Evolutionary conservation across 257 asterid genomes (phyloP).

Genomic region (Rubia yunnanensis): DNA sequence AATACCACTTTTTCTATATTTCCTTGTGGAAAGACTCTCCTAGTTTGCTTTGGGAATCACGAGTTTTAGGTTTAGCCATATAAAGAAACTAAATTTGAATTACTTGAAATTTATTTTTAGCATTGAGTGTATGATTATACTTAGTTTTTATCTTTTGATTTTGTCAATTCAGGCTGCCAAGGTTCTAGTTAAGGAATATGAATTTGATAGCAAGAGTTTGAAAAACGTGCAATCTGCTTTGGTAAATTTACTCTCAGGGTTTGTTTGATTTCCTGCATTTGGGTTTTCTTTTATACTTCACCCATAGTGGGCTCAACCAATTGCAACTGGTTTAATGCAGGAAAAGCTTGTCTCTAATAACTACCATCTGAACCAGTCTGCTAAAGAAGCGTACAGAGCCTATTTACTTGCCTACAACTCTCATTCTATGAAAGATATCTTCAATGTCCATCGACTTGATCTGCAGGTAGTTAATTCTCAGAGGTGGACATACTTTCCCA

Average conservation of each 20-base stretch:
- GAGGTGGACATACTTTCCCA: too few species aligned
- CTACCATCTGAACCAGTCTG: conserved; percentile 69
- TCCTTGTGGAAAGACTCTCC: not conserved
- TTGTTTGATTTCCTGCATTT: not conserved
- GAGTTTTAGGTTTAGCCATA: not conserved
- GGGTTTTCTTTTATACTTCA: not conserved
- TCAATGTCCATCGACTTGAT: conserved; percentile 79
- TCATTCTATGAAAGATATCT: conserved; percentile 90
- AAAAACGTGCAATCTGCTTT: conserved; percentile 73
- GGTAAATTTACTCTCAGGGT: conserved; percentile 39
- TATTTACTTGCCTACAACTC: conserved; percentile 83
- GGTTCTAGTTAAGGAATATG: conserved; percentile 85
- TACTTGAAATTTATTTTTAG: not conserved
- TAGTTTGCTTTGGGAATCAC: not conserved
- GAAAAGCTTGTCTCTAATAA: conserved; percentile 61
- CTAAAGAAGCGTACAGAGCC: conserved; percentile 90
- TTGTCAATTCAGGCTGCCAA: conserved; percentile 62
- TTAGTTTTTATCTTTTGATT: not conserved
- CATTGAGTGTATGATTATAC: not conserved
- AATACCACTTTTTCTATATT: not conserved
- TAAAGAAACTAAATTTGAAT: not conserved
- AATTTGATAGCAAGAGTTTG: conserved; percentile 62
- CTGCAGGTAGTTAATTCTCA: conserved; percentile 43
- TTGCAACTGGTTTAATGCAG: conserved; percentile 30
- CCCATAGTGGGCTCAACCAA: not conserved